Evolutionary conservation across 768 basidiomycete species (phyloP).

Genomic region (Tremella mesenterica): DNA sequence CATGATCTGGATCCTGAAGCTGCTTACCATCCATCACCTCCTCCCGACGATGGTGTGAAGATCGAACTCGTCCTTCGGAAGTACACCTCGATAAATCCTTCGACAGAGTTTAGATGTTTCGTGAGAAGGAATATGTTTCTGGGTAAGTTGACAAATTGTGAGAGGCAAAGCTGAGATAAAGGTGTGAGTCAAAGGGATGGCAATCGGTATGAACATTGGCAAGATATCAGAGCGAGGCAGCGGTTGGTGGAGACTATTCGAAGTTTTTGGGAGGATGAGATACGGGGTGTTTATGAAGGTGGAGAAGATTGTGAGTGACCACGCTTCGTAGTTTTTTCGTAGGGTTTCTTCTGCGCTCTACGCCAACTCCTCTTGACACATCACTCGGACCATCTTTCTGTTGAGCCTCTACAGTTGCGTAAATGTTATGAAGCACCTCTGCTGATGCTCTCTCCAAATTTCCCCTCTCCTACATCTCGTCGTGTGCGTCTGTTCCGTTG

Average conservation of each 20-base stretch:
- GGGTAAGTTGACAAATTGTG: constrained; percentile 49
- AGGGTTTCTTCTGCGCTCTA: too few relatives aligned
- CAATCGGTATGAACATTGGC: constrained; percentile 81
- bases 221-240: constrained; percentile 52
- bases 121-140: constrained; percentile 63
- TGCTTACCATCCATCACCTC: constrained; percentile 50
- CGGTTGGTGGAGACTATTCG: constrained; percentile 53
- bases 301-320: constrained; percentile 58
- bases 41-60: constrained; percentile 37
- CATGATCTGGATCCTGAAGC: constrained; percentile 60
- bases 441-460: too few relatives aligned
- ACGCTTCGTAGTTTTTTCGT: neutral
- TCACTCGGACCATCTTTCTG: too few relatives aligned
- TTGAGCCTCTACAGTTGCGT: too few relatives aligned
- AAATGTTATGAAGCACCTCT: too few relatives aligned
- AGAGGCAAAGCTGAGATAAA: constrained; percentile 36
- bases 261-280: constrained; percentile 61
- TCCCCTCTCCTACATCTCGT: too few relatives aligned
- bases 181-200: constrained; percentile 79
- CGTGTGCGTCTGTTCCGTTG: too few relatives aligned
- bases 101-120: constrained; percentile 84
- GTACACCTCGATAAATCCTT: constrained; percentile 76
- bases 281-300: constrained; percentile 56
- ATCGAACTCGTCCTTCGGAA: constrained; percentile 78
- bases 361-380: too few relatives aligned